Conservation (phyloP, 2,329 filamentous ascomycete species). For the Fusarium foetens region DNA sequence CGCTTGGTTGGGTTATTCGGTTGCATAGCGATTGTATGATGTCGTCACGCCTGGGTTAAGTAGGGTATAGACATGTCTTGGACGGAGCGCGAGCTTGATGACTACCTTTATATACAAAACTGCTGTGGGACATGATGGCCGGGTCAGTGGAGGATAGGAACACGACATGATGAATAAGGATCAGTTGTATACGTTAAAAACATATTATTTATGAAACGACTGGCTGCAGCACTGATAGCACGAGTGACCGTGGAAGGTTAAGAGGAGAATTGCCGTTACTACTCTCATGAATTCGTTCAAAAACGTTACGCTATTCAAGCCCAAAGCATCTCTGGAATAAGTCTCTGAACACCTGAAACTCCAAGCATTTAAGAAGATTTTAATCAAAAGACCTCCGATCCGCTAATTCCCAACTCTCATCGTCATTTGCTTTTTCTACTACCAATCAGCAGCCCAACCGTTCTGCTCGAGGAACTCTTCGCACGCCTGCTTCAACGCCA, state of each 20-base stretch:
- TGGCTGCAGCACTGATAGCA: background rate
- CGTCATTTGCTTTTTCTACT: conserved; percentile 25
- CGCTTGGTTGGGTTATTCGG: conserved; percentile 7
- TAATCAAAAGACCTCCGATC: background rate
- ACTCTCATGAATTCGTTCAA: background rate
- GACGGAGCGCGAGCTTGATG: conserved; percentile 41
- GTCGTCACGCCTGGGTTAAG: conserved; percentile 31
- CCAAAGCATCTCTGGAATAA: background rate
- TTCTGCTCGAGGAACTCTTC: conserved; percentile 87
- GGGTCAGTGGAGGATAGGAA: conserved; percentile 32
- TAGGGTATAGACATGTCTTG: conserved; percentile 35
- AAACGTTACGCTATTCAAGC: conserved; percentile 23
- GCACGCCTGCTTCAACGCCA: conserved; percentile 83
- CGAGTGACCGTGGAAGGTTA: no score
- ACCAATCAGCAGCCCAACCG: conserved; percentile 95
- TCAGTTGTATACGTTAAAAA: conserved; percentile 28
- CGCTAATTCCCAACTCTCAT: background rate
- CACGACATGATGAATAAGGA: conserved; percentile 42
- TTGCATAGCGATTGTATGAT: conserved; percentile 37
- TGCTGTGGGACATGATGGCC: conserved; percentile 9
- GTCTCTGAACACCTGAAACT: conserved; percentile 5
- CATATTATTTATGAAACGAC: background rate
- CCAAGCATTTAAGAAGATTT: conserved; percentile 8
- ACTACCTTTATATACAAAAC: conserved; percentile 37
- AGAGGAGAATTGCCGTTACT: background rate